These are phyloP conservation scores for Suillus variegatus DNA, from an alignment of 768 basidiomycete species.

Conservation along the genomic window DNA sequence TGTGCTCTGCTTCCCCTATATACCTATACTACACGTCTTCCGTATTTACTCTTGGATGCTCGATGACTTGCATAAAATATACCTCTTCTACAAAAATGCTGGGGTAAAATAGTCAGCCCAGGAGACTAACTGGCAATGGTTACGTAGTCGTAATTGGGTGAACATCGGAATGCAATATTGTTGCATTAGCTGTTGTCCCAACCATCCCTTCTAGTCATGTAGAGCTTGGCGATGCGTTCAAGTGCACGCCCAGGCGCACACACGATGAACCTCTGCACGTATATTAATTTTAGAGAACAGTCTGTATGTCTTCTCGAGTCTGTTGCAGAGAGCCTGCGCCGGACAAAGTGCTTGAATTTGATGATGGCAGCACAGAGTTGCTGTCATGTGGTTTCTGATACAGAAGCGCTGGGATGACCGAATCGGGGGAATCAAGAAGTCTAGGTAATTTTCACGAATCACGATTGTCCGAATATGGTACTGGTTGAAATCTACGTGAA, in stretches of 20 bases:
- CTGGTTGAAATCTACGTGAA: not conserved
- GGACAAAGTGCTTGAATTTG: not conserved
- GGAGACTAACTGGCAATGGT: too few relatives aligned
- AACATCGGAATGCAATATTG: too few relatives aligned
- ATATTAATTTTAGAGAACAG: too few relatives aligned
- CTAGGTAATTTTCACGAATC: too few relatives aligned
- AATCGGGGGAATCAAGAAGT: too few relatives aligned
- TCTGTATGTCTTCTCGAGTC: not conserved
- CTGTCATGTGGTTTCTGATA: not conserved
- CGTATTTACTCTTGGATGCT: constrained; percentile 10
- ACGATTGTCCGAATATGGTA: not conserved
- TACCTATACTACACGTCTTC: constrained; percentile 3
- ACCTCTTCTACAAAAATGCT: not conserved
- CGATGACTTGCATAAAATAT: constrained; percentile 9
- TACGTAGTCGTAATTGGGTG: too few relatives aligned
- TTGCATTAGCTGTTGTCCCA: too few relatives aligned
- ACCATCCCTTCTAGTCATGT: too few relatives aligned
- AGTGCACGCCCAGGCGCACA: too few relatives aligned
- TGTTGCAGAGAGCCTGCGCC: not conserved
- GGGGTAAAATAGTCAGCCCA: not conserved
- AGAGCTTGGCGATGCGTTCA: too few relatives aligned
- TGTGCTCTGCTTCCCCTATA: not conserved
- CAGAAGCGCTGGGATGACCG: not conserved
- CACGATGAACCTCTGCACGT: too few relatives aligned
- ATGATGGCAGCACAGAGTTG: not conserved